Percentiles rank a stretch among this genome's conserved stretches.
Conservation (phyloP, 352 stramenopile species). For the Phytophthora kernoviae region DNA sequence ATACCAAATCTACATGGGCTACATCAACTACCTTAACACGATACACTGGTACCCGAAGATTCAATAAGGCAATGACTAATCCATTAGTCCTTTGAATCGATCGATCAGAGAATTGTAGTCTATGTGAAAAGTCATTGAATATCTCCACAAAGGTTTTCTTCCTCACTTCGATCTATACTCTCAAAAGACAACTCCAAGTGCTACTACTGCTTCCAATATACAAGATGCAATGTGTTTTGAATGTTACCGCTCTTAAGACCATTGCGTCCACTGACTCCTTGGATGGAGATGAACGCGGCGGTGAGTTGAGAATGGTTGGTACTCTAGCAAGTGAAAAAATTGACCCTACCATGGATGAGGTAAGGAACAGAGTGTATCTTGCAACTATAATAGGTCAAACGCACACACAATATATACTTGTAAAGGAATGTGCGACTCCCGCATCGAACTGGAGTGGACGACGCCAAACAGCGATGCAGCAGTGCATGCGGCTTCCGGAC, state of each 20-base stretch:
- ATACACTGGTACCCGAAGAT: too few relatives aligned
- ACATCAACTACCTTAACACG: neutral
- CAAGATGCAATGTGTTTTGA: constrained; percentile 10
- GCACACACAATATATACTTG: constrained; percentile 11
- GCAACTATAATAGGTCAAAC: constrained; percentile 34
- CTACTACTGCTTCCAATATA: neutral
- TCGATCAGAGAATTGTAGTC: constrained; percentile 93
- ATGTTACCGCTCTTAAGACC: constrained; percentile 84
- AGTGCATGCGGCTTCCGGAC: constrained; percentile 36
- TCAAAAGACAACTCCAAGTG: too few relatives aligned
- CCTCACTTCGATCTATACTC: constrained; percentile 81
- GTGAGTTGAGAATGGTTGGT: constrained; percentile 76
- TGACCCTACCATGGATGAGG: constrained; percentile 78
- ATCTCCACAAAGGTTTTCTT: constrained; percentile 78
- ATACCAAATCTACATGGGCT: neutral
- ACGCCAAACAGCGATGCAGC: constrained; percentile 31
- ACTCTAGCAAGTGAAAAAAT: constrained; percentile 88
- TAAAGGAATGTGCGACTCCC: constrained; percentile 43
- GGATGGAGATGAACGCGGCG: constrained; percentile 50
- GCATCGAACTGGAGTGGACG: constrained; percentile 18
- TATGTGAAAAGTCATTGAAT: constrained; percentile 70
- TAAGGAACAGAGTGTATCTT: constrained; percentile 91
- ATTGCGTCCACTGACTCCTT: constrained; percentile 61
- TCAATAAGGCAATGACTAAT: too few relatives aligned
- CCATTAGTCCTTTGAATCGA: neutral